Evolutionary conservation across 2,329 filamentous ascomycete genomes (phyloP).

Genomic region (Knufia fluminis): DNA sequence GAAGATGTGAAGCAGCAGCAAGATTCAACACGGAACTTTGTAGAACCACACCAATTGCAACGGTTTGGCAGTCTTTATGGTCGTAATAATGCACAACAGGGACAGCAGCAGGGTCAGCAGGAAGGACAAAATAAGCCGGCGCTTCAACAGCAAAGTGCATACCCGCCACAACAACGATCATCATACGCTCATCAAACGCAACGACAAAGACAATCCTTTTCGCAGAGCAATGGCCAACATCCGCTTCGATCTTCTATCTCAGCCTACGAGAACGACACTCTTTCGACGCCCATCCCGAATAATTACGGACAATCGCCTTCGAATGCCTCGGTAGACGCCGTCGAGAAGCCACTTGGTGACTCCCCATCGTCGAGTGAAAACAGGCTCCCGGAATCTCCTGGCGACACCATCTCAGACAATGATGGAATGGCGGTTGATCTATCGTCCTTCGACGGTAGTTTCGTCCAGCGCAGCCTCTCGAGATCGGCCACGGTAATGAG

Average conservation of each 20-base stretch:
- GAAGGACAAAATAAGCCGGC: no score
- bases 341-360: not conserved
- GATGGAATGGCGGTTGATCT: constrained; percentile 4
- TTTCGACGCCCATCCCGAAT: not conserved
- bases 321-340: not conserved
- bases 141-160: not conserved
- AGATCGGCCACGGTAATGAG: not conserved
- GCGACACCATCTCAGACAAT: not conserved
- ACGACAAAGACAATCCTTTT: not conserved
- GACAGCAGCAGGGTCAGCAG: not conserved
- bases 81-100: not conserved
- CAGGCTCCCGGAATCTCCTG: not conserved
- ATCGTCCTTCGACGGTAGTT: constrained; percentile 9
- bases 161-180: not conserved
- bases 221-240: not conserved
- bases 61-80: constrained; percentile 7
- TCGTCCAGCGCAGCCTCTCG: constrained; percentile 6
- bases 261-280: not conserved
- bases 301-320: not conserved
- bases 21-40: not conserved
- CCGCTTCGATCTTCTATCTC: not conserved
- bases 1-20: not conserved
- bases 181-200: not conserved
- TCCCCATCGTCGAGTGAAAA: not conserved
- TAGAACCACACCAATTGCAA: not conserved